Evolutionary conservation across 2,329 filamentous ascomycete genomes (phyloP), one percentile per base, ranked within the genome.

Genomic region (Curvularia sp.): DNA sequence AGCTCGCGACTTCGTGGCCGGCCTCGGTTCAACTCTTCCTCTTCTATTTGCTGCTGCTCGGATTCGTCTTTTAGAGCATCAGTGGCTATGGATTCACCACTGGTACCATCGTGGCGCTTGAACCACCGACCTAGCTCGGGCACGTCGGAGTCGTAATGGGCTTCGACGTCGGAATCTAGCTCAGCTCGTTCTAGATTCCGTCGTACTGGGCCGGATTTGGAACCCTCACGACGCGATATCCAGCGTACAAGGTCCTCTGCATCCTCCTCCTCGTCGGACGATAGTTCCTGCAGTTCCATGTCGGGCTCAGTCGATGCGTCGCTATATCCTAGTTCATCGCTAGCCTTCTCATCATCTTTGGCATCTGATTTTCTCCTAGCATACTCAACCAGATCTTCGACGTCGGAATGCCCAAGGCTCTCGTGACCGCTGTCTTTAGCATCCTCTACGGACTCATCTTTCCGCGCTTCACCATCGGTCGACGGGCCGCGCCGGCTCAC

Each of bases 251-350:
- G 63, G 22, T 68, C 67, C 5, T 71, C 65, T 18, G 63, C 64
- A 26, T 67, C 61, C 20, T 69, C 62, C 9, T 69, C 57, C 5
- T 67, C 58, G 2, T 65, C 61, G 1, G 66, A 64, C 1, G 59
- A 62, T n/a, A 56, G 12, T 15, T 53, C 44, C 1, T 28, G 42
- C 26, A 53, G 4, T 41, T 74, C 71, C 1, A 63, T 70, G 41
- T 76, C 74, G 3, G 70, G 68, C 38, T 67, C 69, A 10, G 73
- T 75, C 0, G 71, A 70, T 20, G 65, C 69, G 28, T 75, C 70
- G 48, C 69, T 72, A 42, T 67, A 72, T 2, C 66, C 58, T 1
- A 49, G 53, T 44, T 12, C 39, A 18, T 15, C 51, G 50, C 50
- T 47, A 0, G 28, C 24, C 2, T 20, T 13, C 33, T 30, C 1